These are phyloP conservation scores for Lactifluus volemus DNA, from an alignment of 768 basidiomycete species.

Conservation along the genomic window DNA sequence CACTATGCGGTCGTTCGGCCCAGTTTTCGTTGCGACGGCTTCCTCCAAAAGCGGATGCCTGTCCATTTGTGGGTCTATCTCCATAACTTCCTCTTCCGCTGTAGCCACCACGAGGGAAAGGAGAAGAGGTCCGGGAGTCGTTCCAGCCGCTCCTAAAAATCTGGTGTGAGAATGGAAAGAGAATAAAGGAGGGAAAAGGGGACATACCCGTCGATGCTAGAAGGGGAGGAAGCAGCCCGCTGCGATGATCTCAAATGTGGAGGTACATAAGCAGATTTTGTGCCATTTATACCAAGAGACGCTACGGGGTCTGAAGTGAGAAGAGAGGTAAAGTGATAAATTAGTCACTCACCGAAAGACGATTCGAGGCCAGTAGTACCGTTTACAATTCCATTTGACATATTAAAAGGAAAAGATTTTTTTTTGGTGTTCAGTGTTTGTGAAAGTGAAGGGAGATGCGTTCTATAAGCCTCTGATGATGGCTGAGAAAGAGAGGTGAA, in stretches of 20 bases:
- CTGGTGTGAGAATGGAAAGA: conserved; percentile 8
- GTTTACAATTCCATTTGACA: conserved; percentile 91
- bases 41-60: conserved; percentile 29
- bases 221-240: conserved; percentile 64
- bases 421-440: conserved; percentile 3
- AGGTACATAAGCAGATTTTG: conserved; percentile 79
- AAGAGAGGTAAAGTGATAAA: neutral
- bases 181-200: neutral
- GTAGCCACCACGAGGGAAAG: conserved; percentile 37
- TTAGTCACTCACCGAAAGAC: conserved; percentile 43
- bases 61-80: conserved; percentile 34
- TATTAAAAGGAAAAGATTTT: conserved; percentile 40
- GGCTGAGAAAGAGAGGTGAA: conserved; percentile 26
- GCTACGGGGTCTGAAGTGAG: conserved; percentile 32
- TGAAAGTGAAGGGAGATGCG: conserved; percentile 22
- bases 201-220: conserved; percentile 44
- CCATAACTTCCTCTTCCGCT: conserved; percentile 35
- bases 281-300: conserved; percentile 61
- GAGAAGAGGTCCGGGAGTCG: conserved; percentile 61
- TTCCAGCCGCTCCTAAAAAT: conserved; percentile 57
- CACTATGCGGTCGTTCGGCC: conserved; percentile 30
- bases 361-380: conserved; percentile 61
- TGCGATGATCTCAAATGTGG: conserved; percentile 80
- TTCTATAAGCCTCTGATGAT: conserved; percentile 31
- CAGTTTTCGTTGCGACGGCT: conserved; percentile 36